Evolutionary conservation across 108 stramenopile species (phyloP).

Genomic region (Skeletonema tropicum): DNA sequence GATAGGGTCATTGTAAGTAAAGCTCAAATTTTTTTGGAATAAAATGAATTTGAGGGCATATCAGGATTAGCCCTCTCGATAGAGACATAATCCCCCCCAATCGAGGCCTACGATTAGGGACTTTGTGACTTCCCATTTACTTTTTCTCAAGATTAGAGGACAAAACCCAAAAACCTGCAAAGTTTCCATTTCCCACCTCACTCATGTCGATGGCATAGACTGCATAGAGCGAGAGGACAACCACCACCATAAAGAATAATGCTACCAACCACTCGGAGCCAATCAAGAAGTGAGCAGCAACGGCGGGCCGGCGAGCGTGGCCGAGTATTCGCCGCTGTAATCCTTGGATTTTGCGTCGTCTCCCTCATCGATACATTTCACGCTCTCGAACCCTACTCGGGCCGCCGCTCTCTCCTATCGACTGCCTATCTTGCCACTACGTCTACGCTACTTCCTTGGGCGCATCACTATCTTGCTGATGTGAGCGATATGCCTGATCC

Average conservation of each 20-base stretch:
- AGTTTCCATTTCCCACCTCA: too few relatives aligned
- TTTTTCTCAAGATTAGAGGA: too few relatives aligned
- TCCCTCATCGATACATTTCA: not conserved
- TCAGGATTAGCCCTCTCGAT: too few relatives aligned
- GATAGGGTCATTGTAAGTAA: too few relatives aligned
- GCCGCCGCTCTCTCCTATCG: constrained; percentile 41
- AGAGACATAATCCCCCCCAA: too few relatives aligned
- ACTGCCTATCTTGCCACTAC: constrained; percentile 30
- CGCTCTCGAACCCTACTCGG: constrained; percentile 4
- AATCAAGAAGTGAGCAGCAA: not conserved
- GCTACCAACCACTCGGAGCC: not conserved
- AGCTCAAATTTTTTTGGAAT: too few relatives aligned
- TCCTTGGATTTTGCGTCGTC: not conserved
- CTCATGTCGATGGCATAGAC: too few relatives aligned
- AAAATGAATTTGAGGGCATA: too few relatives aligned
- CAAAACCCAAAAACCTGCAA: too few relatives aligned
- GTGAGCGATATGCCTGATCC: constrained; percentile 33
- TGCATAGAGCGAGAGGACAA: not conserved
- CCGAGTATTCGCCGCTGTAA: not conserved
- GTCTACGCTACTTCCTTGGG: constrained; percentile 45
- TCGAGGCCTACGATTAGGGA: too few relatives aligned
- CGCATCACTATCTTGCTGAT: constrained; percentile 43
- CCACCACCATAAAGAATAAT: not conserved
- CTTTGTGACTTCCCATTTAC: too few relatives aligned
- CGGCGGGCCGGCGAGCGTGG: not conserved